phyloP scores from a whole-genome alignment of 2,329 filamentous ascomycete species.

The Talaromyces sp. region DNA sequence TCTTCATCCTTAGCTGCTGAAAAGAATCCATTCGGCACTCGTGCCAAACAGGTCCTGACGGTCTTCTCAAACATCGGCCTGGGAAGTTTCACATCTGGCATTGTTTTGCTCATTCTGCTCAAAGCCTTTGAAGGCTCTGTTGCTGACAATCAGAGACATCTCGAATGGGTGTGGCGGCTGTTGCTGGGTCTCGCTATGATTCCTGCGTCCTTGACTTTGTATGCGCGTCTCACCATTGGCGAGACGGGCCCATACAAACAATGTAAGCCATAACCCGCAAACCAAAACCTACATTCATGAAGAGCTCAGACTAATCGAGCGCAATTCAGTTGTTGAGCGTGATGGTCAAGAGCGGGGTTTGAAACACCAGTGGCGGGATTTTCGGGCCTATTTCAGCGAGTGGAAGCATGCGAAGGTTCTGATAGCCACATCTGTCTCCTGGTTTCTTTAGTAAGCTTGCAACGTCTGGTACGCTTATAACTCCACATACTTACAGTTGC shows the following conservation, averaged over 20 bases:
- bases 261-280: not conserved
- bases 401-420: not conserved
- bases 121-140: not conserved
- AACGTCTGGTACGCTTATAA: not conserved
- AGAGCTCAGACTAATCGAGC: not conserved
- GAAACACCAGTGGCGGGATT: not conserved
- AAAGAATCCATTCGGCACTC: conserved; percentile 19
- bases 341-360: not conserved
- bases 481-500: not conserved
- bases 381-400: not conserved
- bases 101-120: conserved; percentile 13
- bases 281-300: not conserved
- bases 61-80: conserved; percentile 26
- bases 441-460: not conserved
- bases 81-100: conserved; percentile 24
- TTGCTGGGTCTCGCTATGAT: not conserved
- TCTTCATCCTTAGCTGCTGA: conserved; percentile 16
- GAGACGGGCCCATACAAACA: not conserved
- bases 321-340: not conserved
- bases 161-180: not conserved
- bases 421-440: not conserved
- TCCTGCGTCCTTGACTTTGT: not conserved
- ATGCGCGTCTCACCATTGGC: not conserved
- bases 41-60: conserved; percentile 21
- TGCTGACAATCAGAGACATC: not conserved